These are phyloP conservation scores for Irpex rosettiformis DNA, from an alignment of 1,284 basidiomycete genomes.

Conservation along the genomic window DNA sequence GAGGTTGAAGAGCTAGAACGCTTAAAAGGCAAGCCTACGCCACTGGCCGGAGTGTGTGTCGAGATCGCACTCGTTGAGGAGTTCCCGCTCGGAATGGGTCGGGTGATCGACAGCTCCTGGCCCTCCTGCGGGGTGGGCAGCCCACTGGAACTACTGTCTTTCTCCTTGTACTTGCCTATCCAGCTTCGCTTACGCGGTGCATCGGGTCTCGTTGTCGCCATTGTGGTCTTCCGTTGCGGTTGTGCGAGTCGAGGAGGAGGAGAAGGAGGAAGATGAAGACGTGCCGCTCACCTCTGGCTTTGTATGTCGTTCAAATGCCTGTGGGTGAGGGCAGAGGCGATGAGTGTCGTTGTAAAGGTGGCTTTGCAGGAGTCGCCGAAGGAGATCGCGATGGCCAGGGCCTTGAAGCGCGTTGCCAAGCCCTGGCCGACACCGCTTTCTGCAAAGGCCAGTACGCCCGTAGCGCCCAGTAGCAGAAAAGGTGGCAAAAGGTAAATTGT, in stretches of 20 bases:
- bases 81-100: constrained; percentile 17
- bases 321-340: constrained; percentile 17
- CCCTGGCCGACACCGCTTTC: background rate
- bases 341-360: constrained; percentile 8
- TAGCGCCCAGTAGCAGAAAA: background rate
- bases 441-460: background rate
- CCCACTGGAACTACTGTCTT: constrained; percentile 15
- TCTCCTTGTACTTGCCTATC: constrained; percentile 29
- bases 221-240: constrained; percentile 14
- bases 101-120: constrained; percentile 28
- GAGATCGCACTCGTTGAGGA: constrained; percentile 16
- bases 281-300: constrained; percentile 30
- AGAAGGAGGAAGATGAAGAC: constrained; percentile 11
- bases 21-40: constrained; percentile 21
- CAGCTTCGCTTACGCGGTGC: constrained; percentile 27
- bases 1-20: constrained; percentile 30
- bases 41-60: constrained; percentile 4
- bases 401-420: constrained; percentile 10
- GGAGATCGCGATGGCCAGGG: constrained; percentile 7
- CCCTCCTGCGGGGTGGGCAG: constrained; percentile 33
- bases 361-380: background rate
- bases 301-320: constrained; percentile 24
- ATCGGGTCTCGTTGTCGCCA: constrained; percentile 25
- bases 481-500: background rate
- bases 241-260: constrained; percentile 11